Evolutionary conservation across 139 green algal genomes (phyloP).

Genomic region (Chlamydomonas incerta): DNA sequence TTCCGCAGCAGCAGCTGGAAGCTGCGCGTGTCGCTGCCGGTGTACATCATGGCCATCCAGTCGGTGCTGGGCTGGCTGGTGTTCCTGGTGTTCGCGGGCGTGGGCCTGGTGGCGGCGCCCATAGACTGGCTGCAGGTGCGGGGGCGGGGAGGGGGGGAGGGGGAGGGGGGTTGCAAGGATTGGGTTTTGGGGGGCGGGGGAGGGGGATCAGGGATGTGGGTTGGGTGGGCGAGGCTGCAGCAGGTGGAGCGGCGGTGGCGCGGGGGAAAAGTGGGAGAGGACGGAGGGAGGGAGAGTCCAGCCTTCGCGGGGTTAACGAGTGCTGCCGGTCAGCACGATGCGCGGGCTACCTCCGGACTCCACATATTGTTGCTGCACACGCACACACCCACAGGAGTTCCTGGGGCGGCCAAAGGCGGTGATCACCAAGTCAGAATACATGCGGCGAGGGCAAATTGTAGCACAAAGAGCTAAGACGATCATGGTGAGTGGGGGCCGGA

Average conservation of each 20-base stretch:
- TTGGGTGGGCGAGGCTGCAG: no score
- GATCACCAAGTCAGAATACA: slow-evolving; percentile 93
- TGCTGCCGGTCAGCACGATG: no score
- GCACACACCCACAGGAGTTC: slow-evolving; percentile 66
- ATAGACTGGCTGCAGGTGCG: slow-evolving; percentile 86
- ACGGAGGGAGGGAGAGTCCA: no score
- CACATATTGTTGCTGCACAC: no score
- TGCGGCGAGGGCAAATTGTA: slow-evolving; percentile 80
- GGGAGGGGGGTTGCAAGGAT: no score
- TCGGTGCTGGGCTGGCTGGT: slow-evolving; percentile 92
- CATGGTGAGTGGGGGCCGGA: slow-evolving; percentile 63
- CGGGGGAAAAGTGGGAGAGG: no score
- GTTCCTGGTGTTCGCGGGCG: slow-evolving; percentile 95
- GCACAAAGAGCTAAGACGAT: slow-evolving; percentile 81
- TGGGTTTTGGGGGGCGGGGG: no score
- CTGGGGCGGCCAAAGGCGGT: slow-evolving; percentile 72
- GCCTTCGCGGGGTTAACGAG: no score
- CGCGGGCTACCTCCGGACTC: no score
- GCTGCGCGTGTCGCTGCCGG: slow-evolving; percentile 79
- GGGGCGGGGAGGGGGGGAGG: no score
- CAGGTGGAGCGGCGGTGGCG: no score
- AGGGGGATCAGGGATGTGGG: no score
- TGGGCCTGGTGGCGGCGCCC: slow-evolving; percentile 89
- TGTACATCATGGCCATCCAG: slow-evolving; percentile 93
- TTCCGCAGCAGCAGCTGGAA: slow-evolving; percentile 71